A percentile compares a stretch with the other conserved stretches of the same genome.
phyloP scores from a whole-genome alignment of 257 asterid genomes.

The Paulownia fortunei region DNA sequence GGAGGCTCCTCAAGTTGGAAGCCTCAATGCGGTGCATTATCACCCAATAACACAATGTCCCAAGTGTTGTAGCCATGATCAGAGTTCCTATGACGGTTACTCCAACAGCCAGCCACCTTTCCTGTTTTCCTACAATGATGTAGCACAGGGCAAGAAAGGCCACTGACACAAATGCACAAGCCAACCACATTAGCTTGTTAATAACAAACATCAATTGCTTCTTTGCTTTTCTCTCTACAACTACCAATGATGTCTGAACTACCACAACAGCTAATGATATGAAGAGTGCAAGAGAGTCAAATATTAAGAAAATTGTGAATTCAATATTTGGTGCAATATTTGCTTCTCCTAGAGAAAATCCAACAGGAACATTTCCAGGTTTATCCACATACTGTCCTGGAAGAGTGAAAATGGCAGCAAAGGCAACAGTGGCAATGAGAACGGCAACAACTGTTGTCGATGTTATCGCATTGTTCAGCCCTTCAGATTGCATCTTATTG shows the following conservation, averaged over 20 bases:
- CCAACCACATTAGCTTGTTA: slow-evolving; percentile 90
- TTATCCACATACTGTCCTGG: slow-evolving; percentile 69
- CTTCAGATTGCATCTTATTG: slow-evolving; percentile 77
- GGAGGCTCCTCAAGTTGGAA: slow-evolving; percentile 60
- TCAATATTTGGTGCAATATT: slow-evolving; percentile 55
- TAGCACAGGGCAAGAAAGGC: slow-evolving; percentile 70
- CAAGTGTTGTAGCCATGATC: slow-evolving; percentile 72
- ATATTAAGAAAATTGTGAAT: slow-evolving; percentile 62
- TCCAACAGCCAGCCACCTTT: slow-evolving; percentile 64
- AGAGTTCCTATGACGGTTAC: slow-evolving; percentile 63
- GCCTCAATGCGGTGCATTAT: slow-evolving; percentile 71
- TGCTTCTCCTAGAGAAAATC: slow-evolving; percentile 64
- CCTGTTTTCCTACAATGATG: slow-evolving; percentile 62
- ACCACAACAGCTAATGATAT: slow-evolving; percentile 85
- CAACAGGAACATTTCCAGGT: slow-evolving; percentile 32
- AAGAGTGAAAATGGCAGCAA: slow-evolving; percentile 74
- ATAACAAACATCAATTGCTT: slow-evolving; percentile 70
- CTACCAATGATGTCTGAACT: slow-evolving; percentile 78
- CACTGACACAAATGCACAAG: slow-evolving; percentile 62
- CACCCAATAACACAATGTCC: slow-evolving; percentile 76
- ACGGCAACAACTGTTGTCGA: slow-evolving; percentile 82
- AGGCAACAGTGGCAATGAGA: slow-evolving; percentile 80
- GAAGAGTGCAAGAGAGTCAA: slow-evolving; percentile 75
- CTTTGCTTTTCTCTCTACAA: slow-evolving; percentile 70
- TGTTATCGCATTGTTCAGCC: slow-evolving; percentile 78